Evolutionary conservation across 2,329 filamentous ascomycete species (phyloP).

Genomic region (Biscogniauxia mediterranea): DNA sequence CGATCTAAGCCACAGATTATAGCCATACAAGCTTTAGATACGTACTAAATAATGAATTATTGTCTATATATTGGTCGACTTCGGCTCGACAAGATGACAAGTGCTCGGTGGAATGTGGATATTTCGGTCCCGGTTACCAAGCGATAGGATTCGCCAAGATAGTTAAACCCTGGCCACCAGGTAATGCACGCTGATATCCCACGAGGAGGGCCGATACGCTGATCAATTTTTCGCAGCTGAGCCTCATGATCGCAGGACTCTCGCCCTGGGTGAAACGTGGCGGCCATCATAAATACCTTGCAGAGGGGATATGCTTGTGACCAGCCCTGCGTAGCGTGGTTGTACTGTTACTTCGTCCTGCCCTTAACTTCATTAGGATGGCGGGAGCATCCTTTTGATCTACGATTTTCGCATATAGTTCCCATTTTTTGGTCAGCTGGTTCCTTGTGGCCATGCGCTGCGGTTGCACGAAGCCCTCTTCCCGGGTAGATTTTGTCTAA

Average conservation of each 20-base stretch:
- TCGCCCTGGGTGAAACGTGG: not conserved
- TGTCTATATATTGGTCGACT: not conserved
- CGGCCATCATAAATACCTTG: not conserved
- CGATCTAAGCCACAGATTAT: too few species aligned
- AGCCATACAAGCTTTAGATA: too few species aligned
- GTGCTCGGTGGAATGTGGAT: not conserved
- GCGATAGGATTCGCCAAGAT: not conserved
- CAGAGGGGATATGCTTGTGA: not conserved
- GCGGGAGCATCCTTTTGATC: not conserved
- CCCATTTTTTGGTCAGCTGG: not conserved
- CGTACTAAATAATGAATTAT: too few species aligned
- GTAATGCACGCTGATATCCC: not conserved
- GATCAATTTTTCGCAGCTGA: not conserved
- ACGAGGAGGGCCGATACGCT: not conserved
- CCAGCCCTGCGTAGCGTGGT: not conserved
- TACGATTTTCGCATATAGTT: not conserved
- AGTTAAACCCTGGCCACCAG: not conserved
- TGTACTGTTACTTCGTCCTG: not conserved
- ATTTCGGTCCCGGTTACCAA: not conserved
- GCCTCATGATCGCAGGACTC: not conserved
- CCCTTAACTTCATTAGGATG: not conserved
- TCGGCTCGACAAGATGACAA: not conserved
- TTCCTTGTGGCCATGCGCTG: not conserved
- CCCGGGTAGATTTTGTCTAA: not conserved
- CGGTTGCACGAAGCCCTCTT: not conserved